Evolutionary conservation across 2,329 filamentous ascomycete species (phyloP), one percentile per base, ranked within the genome.

Genomic region (Rosellinia necatrix): DNA sequence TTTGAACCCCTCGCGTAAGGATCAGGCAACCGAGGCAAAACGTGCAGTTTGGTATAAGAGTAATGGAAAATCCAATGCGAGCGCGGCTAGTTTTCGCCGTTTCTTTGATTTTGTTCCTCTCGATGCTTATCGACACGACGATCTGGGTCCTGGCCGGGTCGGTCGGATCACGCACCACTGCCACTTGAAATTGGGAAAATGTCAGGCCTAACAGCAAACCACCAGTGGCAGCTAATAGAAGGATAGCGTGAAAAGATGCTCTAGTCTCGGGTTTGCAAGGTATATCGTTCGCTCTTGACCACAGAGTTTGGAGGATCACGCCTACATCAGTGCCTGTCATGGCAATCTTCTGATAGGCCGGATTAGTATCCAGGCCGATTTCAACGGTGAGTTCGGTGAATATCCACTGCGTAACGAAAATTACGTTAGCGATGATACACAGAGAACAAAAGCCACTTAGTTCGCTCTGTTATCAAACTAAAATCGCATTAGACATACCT

Each of bases 51-150:
- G 21, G 37, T 9, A 51, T 49, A 6, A 49, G 19, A 32, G 34
- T 49, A 17, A 51, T 51, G 19, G 21, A 42, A 35, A 51, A 51
- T 43, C 48, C 25, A 24, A 51, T 51, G 10, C 29, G 29, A 48
- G 30, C 30, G 30, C 30, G 29, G 17, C 17, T 48, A 21, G 29
- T 48, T 37, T 48, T 48, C 15, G 29, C 29, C 15, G 42, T 46
- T 46, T 46, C 25, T 29, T 46, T 48, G 17, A 48, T 37, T 48
- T 48, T 48, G 15, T 35, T 48, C 17, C 29, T 48, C 17, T 48
- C n/a, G 15, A 48, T 48, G 10, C 12, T 37, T 37, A 48, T 48
- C 15, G 17, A 12, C n/a, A 48, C 30, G 13, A 48, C 17, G 10
- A 48, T 48, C 21, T 48, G 29, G 15, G 30, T 48, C 37, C 15